Conservation (phyloP, 1,284 basidiomycete genomes). For the Cryptococcus sp. region DNA sequence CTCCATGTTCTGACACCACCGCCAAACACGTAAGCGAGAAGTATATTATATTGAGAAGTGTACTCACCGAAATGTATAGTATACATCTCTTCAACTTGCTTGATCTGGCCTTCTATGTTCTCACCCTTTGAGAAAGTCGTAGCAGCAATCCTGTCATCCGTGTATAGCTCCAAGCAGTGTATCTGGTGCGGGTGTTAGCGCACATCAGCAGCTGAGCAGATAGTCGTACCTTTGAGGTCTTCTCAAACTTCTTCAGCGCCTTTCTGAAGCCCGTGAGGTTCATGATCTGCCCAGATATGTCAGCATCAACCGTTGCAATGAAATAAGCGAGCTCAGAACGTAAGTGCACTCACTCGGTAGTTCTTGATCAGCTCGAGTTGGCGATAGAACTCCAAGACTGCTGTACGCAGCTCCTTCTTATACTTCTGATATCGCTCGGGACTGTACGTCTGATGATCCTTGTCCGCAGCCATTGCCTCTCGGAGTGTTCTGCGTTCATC, state of each 20-base stretch:
- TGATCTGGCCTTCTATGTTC: constrained; percentile 67
- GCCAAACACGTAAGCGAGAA: not conserved
- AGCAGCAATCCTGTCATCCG: constrained; percentile 66
- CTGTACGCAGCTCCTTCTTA: constrained; percentile 77
- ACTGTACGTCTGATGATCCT: constrained; percentile 56
- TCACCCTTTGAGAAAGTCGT: constrained; percentile 59
- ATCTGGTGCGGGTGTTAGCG: constrained; percentile 26
- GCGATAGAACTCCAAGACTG: constrained; percentile 83
- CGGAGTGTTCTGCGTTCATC: constrained; percentile 18
- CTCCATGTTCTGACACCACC: constrained; percentile 66
- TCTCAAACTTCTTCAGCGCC: constrained; percentile 91
- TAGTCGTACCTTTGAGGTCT: constrained; percentile 66
- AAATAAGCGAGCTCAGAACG: not conserved
- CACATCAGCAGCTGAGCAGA: not conserved
- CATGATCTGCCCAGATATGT: constrained; percentile 61
- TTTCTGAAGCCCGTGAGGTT: constrained; percentile 91
- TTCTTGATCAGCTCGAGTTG: constrained; percentile 76
- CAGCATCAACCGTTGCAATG: not conserved
- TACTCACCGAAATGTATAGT: constrained; percentile 72
- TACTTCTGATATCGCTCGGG: constrained; percentile 80
- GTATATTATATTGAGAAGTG: no score
- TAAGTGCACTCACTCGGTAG: constrained; percentile 66
- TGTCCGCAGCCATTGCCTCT: constrained; percentile 36
- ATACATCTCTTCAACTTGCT: constrained; percentile 72
- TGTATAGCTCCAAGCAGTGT: constrained; percentile 67